Evolutionary conservation across 164 flowering plant genomes (phyloP).

Genomic region (Houttuynia cordata): DNA sequence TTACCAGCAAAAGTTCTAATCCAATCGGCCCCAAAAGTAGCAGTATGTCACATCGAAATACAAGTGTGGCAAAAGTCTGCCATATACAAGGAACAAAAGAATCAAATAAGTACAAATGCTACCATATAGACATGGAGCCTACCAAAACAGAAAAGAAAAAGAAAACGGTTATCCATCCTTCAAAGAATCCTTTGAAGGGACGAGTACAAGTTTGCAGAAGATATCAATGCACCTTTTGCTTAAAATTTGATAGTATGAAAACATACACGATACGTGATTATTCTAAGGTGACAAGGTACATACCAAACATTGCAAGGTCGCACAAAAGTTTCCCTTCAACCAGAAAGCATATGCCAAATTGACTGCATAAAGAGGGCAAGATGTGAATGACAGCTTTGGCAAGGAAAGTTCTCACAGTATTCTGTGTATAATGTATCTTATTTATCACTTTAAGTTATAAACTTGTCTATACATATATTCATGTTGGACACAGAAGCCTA

Average conservation of each 20-base stretch:
- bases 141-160: neutral
- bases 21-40: constrained; percentile 76
- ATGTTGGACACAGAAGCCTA: no score
- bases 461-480: no score
- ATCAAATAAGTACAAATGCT: neutral
- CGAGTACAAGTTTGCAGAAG: no score
- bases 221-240: no score
- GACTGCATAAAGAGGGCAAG: constrained; percentile 34
- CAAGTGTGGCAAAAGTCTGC: constrained; percentile 75
- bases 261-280: no score
- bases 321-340: constrained; percentile 42
- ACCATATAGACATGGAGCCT: neutral
- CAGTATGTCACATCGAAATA: constrained; percentile 86
- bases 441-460: no score
- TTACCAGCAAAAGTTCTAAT: constrained; percentile 66
- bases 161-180: neutral
- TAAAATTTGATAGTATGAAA: no score
- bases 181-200: no score
- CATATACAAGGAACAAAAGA: constrained; percentile 7
- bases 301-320: constrained; percentile 71
- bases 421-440: no score
- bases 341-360: constrained; percentile 83
- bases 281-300: constrained; percentile 6
- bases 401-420: neutral
- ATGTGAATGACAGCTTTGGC: constrained; percentile 9